phyloP scores from a whole-genome alignment of 2,329 filamentous ascomycete species.

The Colletotrichum sp. region DNA sequence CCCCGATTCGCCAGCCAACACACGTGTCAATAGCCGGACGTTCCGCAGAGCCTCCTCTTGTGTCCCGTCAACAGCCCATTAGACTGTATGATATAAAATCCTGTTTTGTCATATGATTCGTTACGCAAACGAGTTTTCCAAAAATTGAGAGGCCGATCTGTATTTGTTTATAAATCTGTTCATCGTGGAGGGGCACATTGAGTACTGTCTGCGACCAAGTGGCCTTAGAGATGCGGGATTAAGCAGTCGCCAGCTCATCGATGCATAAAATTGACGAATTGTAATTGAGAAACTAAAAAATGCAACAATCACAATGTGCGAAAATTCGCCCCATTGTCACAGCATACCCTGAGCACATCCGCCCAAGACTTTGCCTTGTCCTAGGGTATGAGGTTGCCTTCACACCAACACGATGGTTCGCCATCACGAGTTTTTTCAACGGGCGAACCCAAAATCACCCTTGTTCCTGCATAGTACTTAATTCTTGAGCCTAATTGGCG shows the following conservation, averaged over 20 bases:
- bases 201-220: background rate
- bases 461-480: background rate
- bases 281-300: background rate
- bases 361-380: background rate
- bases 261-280: background rate
- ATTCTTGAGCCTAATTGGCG: background rate
- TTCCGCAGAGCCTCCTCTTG: background rate
- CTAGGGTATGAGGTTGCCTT: background rate
- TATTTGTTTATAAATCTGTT: background rate
- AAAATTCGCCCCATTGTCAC: background rate
- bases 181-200: background rate
- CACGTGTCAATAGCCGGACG: background rate
- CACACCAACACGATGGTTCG: background rate
- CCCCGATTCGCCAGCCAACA: background rate
- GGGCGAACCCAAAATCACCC: background rate
- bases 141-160: background rate
- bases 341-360: background rate
- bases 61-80: background rate
- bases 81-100: background rate
- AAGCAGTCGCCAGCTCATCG: background rate
- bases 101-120: background rate
- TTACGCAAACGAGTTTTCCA: background rate
- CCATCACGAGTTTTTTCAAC: background rate
- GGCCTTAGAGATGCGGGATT: background rate
- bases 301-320: background rate